Conservation (phyloP, 2,329 filamentous ascomycete genomes). For the Aspergillus udagawae region DNA sequence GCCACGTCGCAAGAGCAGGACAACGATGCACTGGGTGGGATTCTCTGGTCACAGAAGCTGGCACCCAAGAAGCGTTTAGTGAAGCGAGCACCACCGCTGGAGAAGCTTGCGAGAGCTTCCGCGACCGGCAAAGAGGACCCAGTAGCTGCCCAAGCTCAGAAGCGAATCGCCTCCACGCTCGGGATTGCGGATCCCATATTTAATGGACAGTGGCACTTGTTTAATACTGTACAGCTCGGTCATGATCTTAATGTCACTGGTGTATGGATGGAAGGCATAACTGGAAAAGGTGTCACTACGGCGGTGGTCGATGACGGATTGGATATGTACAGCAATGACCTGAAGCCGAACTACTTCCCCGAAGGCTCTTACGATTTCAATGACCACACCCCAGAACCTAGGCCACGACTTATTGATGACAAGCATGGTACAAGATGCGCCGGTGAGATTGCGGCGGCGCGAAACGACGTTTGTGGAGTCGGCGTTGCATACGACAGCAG, state of each 20-base stretch:
- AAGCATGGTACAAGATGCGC: constrained; percentile 90
- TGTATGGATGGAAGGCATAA: constrained; percentile 86
- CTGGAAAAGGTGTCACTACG: constrained; percentile 81
- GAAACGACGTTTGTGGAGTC: constrained; percentile 90
- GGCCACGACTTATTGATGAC: constrained; percentile 78
- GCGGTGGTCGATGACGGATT: constrained; percentile 95
- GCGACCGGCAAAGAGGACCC: constrained; percentile 38
- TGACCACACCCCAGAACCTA: constrained; percentile 72
- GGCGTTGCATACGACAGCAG: constrained; percentile 91
- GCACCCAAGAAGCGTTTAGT: constrained; percentile 57
- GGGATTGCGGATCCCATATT: constrained; percentile 87
- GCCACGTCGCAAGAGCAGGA: constrained; percentile 10
- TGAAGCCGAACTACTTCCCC: constrained; percentile 91
- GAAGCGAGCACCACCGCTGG: constrained; percentile 51
- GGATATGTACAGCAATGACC: constrained; percentile 90
- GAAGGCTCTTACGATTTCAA: constrained; percentile 96
- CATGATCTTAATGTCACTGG: constrained; percentile 97
- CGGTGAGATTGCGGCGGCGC: constrained; percentile 88
- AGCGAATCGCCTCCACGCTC: constrained; percentile 61
- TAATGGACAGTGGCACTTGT: constrained; percentile 89
- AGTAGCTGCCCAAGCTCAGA: constrained; percentile 54
- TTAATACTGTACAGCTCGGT: constrained; percentile 73
- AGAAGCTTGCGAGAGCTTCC: constrained; percentile 35
- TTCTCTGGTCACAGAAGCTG: constrained; percentile 79
- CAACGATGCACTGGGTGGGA: constrained; percentile 61